phyloP scores from a whole-genome alignment of 345 rosid genomes.

The Viola odorata region DNA sequence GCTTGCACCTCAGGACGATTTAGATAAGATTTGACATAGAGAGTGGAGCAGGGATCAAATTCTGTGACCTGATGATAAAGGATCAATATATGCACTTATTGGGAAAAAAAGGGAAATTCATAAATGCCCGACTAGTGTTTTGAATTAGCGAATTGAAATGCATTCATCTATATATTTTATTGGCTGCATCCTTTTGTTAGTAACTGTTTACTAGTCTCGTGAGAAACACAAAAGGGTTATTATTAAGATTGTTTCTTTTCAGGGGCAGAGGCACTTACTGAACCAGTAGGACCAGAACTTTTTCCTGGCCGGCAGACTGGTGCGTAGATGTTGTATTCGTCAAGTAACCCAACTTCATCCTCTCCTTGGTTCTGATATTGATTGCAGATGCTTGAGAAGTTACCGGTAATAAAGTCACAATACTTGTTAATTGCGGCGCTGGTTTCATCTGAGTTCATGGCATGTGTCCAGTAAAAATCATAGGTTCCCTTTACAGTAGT shows the following conservation, averaged over 20 bases:
- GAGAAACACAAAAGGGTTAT: no score
- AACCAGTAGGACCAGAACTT: conserved; percentile 2
- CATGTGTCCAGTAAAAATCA: conserved; percentile 48
- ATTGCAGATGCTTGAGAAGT: conserved; percentile 16
- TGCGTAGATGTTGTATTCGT: conserved; percentile 38
- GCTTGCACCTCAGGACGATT: conserved; percentile 39
- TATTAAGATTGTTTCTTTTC: no score
- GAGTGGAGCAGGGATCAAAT: conserved; percentile 39
- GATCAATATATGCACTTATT: no score
- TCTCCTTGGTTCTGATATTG: conserved; percentile 1
- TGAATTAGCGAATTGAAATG: no score
- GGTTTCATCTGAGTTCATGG: conserved; percentile 45
- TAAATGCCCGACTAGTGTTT: no score
- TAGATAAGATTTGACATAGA: conserved; percentile 29
- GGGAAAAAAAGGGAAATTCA: no score
- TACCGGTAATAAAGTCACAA: conserved; percentile 25
- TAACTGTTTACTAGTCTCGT: no score
- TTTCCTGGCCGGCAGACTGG: conserved; percentile 27
- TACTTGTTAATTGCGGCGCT: conserved; percentile 23
- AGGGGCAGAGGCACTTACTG: conserved; percentile 17
- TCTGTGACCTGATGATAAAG: conserved; percentile 19
- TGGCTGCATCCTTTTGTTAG: no score
- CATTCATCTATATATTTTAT: no score
- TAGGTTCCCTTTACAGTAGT: conserved; percentile 18
- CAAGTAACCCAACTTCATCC: conserved; percentile 15